phyloP scores from a whole-genome alignment of 2,329 filamentous ascomycete species.

The Rutstroemia sp. region DNA sequence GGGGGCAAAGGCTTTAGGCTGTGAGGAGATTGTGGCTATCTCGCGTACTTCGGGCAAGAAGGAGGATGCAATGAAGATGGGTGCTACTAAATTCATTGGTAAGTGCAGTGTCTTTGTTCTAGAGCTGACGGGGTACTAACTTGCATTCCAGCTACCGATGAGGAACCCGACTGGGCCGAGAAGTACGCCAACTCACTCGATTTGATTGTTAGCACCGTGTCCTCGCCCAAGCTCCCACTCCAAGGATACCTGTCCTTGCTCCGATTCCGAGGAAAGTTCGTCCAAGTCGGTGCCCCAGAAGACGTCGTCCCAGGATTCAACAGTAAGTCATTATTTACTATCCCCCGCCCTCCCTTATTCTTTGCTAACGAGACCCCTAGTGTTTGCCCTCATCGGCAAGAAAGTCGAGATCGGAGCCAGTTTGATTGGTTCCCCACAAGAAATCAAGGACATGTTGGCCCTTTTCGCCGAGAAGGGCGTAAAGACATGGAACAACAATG shows the following conservation, averaged over 20 bases:
- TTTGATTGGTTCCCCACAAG: slow-evolving; percentile 33
- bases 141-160: slow-evolving; percentile 31
- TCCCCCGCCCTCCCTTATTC: background rate
- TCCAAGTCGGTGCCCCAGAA: slow-evolving; percentile 62
- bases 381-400: slow-evolving; percentile 50
- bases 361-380: background rate
- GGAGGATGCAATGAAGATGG: slow-evolving; percentile 52
- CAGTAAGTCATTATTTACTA: slow-evolving; percentile 19
- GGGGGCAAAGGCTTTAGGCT: slow-evolving; percentile 63
- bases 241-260: slow-evolving; percentile 53
- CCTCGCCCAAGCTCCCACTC: slow-evolving; percentile 52
- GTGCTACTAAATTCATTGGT: slow-evolving; percentile 47
- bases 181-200: slow-evolving; percentile 46
- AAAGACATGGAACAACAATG: slow-evolving; percentile 48
- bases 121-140: background rate
- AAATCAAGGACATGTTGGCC: slow-evolving; percentile 55
- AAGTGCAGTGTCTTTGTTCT: background rate
- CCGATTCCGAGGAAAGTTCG: slow-evolving; percentile 50
- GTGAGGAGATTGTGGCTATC: slow-evolving; percentile 57
- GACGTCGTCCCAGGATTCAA: slow-evolving; percentile 44
- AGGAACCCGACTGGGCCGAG: slow-evolving; percentile 53
- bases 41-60: slow-evolving; percentile 52
- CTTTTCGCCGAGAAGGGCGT: slow-evolving; percentile 52
- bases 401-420: slow-evolving; percentile 40
- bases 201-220: slow-evolving; percentile 52